Conservation (phyloP, 768 basidiomycete species). For the Xerocomellus intermedius region DNA sequence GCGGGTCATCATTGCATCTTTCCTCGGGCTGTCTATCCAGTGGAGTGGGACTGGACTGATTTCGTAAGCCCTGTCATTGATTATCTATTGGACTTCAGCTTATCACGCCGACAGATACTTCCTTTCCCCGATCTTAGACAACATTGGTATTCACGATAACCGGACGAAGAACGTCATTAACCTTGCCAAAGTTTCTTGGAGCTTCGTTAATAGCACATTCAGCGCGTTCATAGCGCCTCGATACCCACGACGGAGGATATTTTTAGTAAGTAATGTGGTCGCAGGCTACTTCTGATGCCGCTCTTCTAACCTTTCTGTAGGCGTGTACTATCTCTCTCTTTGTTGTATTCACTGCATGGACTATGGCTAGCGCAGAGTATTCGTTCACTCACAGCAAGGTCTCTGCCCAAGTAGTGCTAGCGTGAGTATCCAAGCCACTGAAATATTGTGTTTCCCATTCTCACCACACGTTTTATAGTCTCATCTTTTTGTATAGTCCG, state of each 20-base stretch:
- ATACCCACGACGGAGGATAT: constrained; percentile 18
- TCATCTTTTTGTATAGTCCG: constrained; percentile 18
- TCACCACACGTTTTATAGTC: neutral
- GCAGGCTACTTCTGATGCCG: neutral
- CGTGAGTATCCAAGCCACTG: neutral
- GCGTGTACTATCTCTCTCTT: constrained; percentile 16
- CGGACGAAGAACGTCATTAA: constrained; percentile 17
- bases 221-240: constrained; percentile 6
- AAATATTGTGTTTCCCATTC: neutral
- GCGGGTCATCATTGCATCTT: constrained; percentile 10
- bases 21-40: constrained; percentile 14
- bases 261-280: constrained; percentile 8
- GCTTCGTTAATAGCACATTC: constrained; percentile 3
- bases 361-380: constrained; percentile 19
- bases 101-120: constrained; percentile 4
- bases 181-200: constrained; percentile 13
- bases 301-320: constrained; percentile 1
- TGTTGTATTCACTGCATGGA: constrained; percentile 16
- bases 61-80: neutral
- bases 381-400: constrained; percentile 5
- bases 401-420: constrained; percentile 8
- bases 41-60: constrained; percentile 15
- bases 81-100: neutral
- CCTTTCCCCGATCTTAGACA: constrained; percentile 15
- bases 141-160: constrained; percentile 21